Conservation (phyloP, 306 rosid species). For the Sicyos edulis region DNA sequence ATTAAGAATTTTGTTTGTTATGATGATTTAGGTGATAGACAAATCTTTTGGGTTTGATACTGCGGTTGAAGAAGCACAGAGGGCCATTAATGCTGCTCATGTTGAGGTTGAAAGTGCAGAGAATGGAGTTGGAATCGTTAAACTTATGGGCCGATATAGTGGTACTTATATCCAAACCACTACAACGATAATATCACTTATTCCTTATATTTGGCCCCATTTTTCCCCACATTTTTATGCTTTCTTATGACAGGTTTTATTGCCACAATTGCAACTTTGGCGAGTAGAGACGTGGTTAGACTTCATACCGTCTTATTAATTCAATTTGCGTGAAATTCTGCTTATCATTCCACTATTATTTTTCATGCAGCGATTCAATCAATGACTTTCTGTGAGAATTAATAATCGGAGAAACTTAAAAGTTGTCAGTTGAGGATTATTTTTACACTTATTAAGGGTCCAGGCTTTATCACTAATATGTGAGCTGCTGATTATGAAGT, state of each 20-base stretch:
- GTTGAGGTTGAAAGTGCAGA: constrained; percentile 92
- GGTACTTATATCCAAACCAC: constrained; percentile 37
- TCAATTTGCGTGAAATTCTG: neutral
- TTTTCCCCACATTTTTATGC: constrained; percentile 26
- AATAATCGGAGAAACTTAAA: neutral
- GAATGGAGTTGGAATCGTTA: constrained; percentile 86
- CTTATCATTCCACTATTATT: neutral
- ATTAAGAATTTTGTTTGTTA: neutral
- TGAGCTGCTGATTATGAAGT: neutral
- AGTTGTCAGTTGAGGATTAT: neutral
- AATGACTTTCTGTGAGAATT: neutral
- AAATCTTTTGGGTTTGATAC: constrained; percentile 97
- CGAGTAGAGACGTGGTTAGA: constrained; percentile 95
- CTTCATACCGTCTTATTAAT: constrained; percentile 23
- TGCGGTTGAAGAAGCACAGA: constrained; percentile 97
- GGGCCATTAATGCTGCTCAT: constrained; percentile 94
- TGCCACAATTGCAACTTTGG: constrained; percentile 88
- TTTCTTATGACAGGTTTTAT: constrained; percentile 79
- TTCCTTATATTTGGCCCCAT: neutral
- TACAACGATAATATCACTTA: neutral
- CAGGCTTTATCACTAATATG: neutral
- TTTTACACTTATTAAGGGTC: neutral
- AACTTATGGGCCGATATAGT: constrained; percentile 92
- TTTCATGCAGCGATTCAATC: neutral
- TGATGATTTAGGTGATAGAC: constrained; percentile 76